Evolutionary conservation across 2,329 filamentous ascomycete species (phyloP), one percentile per base, ranked within the genome.

Genomic region (Sporothrix sp.): DNA sequence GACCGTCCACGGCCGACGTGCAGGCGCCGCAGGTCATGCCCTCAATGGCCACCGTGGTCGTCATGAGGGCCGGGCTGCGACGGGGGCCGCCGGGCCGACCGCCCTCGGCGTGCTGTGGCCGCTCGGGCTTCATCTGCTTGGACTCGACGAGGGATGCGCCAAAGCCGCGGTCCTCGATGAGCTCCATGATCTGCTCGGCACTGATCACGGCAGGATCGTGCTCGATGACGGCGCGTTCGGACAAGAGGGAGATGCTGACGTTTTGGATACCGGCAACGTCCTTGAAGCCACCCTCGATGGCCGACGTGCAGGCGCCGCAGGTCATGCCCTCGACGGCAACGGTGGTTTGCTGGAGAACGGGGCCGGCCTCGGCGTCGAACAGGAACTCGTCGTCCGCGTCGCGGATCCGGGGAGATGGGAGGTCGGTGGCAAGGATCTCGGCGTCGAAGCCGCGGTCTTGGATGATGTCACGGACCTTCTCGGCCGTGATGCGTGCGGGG

Each of bases 1-100:
- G 88, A 46, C 79, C 76, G 61, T 96, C 87, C 2, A 97, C 82
- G 6, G 91, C 89, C 1, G 91, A 91, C 0, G 93, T 97, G 67
- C 93, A 98, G 37, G 93, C 88, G 20, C 91, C 91, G 63, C 93
- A 97, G 1, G 93, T 98, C 93, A 98, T 98, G 46, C 93, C 93
- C 58, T 93, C 87, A 50, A 98, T 87, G 4, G 86, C 82, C 16
- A 98, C 76, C 0, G 90, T 97, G 0, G 90, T 96, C 1, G 81
- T 87, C 51, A 83, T 74, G 4, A 78, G 61, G 46, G 69, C 68
- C 55, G 71, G 66, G 3, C 16, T 23, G 20, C 13, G 52, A 63
- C 63, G 33, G 21, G 16, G 1, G 79, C 85, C 1, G 79, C 85
- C 53, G 82, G 74, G 4, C 76, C 60, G 52, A 68, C 68, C 57